Percentiles rank a stretch among this genome's conserved stretches.
These are phyloP conservation scores for Fagopyrum homotropicum DNA, from an alignment of 148 eudicot genomes.

Conservation along the genomic window DNA sequence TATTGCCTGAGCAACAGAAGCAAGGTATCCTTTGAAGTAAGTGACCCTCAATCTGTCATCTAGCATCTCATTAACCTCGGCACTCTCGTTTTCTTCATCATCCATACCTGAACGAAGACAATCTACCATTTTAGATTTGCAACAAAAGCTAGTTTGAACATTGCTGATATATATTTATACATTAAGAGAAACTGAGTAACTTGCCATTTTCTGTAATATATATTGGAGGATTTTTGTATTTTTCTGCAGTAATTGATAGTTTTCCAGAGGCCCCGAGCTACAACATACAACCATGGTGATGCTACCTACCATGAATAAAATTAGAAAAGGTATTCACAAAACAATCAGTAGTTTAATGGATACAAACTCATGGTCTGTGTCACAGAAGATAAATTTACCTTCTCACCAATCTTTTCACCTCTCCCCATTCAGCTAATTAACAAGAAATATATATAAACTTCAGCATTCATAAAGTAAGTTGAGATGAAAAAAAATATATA, in stretches of 20 bases:
- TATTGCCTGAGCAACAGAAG: constrained; percentile 58
- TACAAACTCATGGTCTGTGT: neutral
- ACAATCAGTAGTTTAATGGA: neutral
- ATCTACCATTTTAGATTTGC: neutral
- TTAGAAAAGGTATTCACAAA: neutral
- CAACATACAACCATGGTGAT: constrained; percentile 76
- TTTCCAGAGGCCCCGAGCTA: constrained; percentile 77
- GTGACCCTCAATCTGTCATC: constrained; percentile 68
- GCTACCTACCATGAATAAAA: constrained; percentile 55
- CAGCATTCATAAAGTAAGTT: neutral
- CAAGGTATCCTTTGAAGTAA: constrained; percentile 67
- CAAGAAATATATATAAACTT: constrained; percentile 14
- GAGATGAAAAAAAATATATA: neutral
- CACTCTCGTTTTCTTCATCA: constrained; percentile 44
- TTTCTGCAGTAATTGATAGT: constrained; percentile 40
- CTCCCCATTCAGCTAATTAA: constrained; percentile 70
- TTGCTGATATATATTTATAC: neutral
- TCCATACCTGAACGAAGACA: constrained; percentile 60
- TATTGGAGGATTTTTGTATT: constrained; percentile 58
- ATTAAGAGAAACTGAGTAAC: neutral
- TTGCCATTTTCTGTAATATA: constrained; percentile 76
- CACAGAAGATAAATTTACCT: constrained; percentile 31
- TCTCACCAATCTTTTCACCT: constrained; percentile 61
- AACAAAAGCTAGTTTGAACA: neutral
- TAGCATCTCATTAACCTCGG: constrained; percentile 54